These are phyloP conservation scores for Alternaria sp. DNA, from an alignment of 2,329 filamentous ascomycete species.

Conservation along the genomic window DNA sequence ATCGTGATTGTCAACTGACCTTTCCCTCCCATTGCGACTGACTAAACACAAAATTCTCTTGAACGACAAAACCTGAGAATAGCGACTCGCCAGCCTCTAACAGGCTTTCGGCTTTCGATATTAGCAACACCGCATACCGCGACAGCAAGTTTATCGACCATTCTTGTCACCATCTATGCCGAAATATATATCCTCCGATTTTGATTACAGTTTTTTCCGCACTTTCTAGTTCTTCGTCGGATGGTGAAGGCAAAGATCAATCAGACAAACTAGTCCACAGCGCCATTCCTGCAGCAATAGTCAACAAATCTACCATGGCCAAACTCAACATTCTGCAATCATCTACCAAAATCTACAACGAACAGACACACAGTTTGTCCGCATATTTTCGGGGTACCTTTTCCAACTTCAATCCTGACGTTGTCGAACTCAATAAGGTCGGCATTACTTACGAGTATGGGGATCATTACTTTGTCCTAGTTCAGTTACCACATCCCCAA, in stretches of 20 bases:
- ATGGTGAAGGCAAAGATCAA: background rate
- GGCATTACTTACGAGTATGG: conserved; percentile 12
- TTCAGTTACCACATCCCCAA: background rate
- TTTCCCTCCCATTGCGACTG: background rate
- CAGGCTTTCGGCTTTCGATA: background rate
- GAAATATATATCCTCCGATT: background rate
- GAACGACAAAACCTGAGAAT: background rate
- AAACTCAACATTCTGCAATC: background rate
- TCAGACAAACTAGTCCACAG: background rate
- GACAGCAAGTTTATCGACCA: too few relatives aligned
- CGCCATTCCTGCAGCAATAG: background rate
- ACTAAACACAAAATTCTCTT: background rate
- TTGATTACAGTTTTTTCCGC: background rate
- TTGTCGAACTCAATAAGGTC: conserved; percentile 7
- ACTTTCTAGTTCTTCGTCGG: background rate
- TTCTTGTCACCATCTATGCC: background rate
- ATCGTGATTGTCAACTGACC: too few relatives aligned
- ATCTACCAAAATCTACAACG: background rate
- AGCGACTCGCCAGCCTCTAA: background rate
- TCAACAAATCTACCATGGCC: background rate
- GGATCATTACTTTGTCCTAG: conserved; percentile 2
- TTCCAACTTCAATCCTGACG: background rate
- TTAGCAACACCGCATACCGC: background rate
- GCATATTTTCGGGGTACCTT: background rate
- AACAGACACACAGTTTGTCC: background rate